Evolutionary conservation across 78 protist species (phyloP).

Genomic region (Dictyostelium firmibasis): DNA sequence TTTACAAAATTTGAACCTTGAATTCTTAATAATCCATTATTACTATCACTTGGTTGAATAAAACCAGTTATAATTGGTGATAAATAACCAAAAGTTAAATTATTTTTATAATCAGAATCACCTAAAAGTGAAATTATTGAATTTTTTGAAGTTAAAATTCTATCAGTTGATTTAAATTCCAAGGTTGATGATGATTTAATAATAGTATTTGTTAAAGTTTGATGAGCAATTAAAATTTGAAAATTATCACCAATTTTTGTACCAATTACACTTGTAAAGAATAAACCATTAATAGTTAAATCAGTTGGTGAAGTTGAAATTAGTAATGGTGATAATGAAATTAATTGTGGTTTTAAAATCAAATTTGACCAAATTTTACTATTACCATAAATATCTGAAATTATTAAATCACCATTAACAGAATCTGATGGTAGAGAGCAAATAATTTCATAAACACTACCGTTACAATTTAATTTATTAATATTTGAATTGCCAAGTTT

Average conservation of each 20-base stretch:
- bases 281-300: background rate
- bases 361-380: background rate
- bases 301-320: background rate
- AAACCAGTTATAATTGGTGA: background rate
- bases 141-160: background rate
- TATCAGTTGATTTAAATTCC: background rate
- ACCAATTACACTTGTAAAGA: background rate
- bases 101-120: background rate
- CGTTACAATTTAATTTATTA: background rate
- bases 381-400: background rate
- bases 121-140: background rate
- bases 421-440: background rate
- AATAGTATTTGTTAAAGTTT: background rate
- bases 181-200: background rate
- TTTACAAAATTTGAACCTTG: background rate
- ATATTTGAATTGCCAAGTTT: background rate
- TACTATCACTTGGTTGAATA: background rate
- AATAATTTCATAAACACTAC: background rate
- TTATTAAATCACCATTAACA: background rate
- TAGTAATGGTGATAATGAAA: background rate
- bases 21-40: background rate
- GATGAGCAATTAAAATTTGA: background rate
- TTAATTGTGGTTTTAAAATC: background rate
- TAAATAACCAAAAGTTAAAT: background rate
- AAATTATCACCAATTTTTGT: background rate